A percentile compares a stretch with the other conserved stretches of the same genome.
These are phyloP conservation scores for Aurifilum marmelostoma DNA, from an alignment of 2,329 filamentous ascomycete species.

Conservation along the genomic window DNA sequence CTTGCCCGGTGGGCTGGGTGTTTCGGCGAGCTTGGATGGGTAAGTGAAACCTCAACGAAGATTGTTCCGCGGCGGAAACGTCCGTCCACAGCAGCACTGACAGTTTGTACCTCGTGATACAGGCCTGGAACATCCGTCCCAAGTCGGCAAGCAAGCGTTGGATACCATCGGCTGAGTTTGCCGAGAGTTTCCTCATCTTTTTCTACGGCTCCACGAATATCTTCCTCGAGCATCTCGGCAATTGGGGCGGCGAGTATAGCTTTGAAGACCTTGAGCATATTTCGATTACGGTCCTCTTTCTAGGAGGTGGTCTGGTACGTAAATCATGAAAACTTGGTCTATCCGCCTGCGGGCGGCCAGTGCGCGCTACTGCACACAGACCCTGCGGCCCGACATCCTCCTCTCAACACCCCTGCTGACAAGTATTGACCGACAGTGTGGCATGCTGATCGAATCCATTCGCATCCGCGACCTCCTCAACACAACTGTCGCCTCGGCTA, in stretches of 20 bases:
- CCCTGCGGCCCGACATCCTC: neutral
- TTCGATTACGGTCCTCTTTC: constrained; percentile 90
- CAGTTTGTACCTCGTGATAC: constrained; percentile 13
- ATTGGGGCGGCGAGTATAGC: constrained; percentile 72
- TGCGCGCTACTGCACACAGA: constrained; percentile 22
- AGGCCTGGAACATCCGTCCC: constrained; percentile 87
- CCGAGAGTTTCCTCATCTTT: constrained; percentile 88
- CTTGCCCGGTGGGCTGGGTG: constrained; percentile 88
- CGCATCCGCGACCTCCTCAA: constrained; percentile 70
- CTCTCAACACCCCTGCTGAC: constrained; percentile 25
- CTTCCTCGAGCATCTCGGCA: constrained; percentile 85
- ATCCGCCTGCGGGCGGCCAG: neutral
- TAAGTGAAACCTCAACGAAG: constrained; percentile 38
- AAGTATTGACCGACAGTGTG: constrained; percentile 53
- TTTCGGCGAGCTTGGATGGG: constrained; percentile 89
- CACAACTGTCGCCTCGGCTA: constrained; percentile 48
- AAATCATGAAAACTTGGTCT: neutral
- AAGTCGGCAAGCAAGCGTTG: constrained; percentile 58
- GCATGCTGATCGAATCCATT: constrained; percentile 83
- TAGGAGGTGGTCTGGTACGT: constrained; percentile 84
- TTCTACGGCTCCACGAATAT: constrained; percentile 88
- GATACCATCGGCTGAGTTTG: constrained; percentile 83
- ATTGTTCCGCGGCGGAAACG: neutral
- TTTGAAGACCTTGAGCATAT: constrained; percentile 86
- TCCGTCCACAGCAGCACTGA: constrained; percentile 22